Evolutionary conservation across 164 flowering plant genomes (phyloP).

Genomic region (Chimonanthus salicifolius): DNA sequence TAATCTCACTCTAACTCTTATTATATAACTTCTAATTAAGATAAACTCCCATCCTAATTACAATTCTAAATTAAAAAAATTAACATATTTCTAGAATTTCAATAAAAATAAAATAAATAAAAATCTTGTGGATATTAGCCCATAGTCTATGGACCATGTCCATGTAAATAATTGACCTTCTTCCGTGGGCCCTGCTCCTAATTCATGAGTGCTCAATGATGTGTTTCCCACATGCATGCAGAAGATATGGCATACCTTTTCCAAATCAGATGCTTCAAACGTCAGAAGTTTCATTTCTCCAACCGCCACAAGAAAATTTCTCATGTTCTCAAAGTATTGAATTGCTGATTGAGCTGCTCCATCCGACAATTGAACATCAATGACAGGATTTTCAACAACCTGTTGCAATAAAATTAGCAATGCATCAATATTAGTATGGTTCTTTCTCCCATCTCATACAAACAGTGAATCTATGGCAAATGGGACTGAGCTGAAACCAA

Average conservation of each 20-base stretch:
- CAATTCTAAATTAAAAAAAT: too few species aligned
- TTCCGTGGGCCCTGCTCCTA: background rate
- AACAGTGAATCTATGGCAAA: background rate
- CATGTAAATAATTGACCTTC: too few species aligned
- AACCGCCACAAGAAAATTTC: constrained; percentile 77
- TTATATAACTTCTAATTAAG: too few species aligned
- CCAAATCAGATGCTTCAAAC: constrained; percentile 86
- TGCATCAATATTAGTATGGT: background rate
- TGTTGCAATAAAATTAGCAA: constrained; percentile 8
- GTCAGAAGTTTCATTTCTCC: constrained; percentile 70
- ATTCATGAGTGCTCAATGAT: background rate
- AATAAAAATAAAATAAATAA: too few species aligned
- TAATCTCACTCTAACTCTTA: too few species aligned
- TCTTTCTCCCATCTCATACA: background rate
- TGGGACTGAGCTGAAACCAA: background rate
- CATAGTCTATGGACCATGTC: too few species aligned
- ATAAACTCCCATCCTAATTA: too few species aligned
- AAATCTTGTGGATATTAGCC: too few species aligned
- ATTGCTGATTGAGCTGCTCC: constrained; percentile 82
- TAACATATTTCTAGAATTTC: too few species aligned
- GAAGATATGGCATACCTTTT: constrained; percentile 41
- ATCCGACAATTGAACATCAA: constrained; percentile 50
- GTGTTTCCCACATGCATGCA: background rate
- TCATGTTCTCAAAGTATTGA: constrained; percentile 91
- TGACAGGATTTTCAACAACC: constrained; percentile 80